Base-by-base conservation (phyloP, 495 filamentous ascomycete genomes). In the Xylaria longipes region DNA sequence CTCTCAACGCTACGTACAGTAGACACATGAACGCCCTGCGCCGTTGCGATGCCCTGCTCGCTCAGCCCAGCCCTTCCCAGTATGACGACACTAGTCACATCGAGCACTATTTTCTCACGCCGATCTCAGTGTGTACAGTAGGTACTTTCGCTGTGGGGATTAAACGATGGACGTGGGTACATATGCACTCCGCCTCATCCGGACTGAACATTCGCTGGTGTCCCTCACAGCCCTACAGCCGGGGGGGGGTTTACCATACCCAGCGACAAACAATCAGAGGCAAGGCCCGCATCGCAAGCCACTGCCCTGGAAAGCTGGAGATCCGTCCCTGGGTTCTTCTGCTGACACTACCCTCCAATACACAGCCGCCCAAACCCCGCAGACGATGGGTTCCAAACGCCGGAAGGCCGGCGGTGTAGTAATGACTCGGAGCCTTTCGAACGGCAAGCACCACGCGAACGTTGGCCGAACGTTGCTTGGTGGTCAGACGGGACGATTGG, bases 51-150 rank as follows among this genome's bases (percentile, higher is more conserved):
- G 22, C 62, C 62, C 31, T 66, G 63, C 63, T 66, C 27, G 22
- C 62, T 41, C 31, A 52, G 63, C 63, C 52, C 27, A 46, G 39
- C 62, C 62, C 5, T 65, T 48, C 31, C 31, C 11, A 37, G 22
- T 15, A 67, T 56, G 65, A 67, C 65, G 65, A 67, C 48, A 67
- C 60, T 27, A 67, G 29, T 27, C 33, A 67, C 65, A 67, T 48
- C 65, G 65, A 67, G 65, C 31, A 46, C 65, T 67, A 67, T 43
- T 67, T 67, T 67, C 65, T 67, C 65, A 67, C 65, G 65, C 65
- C 65, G 65, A 67, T 43, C 57, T 12, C 35, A 54, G 65, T 22
- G 27, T 11, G n/a, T n/a, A n/a, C n/a, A n/a, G n/a, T n/a, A n/a
- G n/a, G n/a, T n/a, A n/a, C n/a, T n/a, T n/a, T n/a, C n/a, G n/a